Conservation (phyloP, 805 yeast species). For the Priceomyces fermenticarens region DNA sequence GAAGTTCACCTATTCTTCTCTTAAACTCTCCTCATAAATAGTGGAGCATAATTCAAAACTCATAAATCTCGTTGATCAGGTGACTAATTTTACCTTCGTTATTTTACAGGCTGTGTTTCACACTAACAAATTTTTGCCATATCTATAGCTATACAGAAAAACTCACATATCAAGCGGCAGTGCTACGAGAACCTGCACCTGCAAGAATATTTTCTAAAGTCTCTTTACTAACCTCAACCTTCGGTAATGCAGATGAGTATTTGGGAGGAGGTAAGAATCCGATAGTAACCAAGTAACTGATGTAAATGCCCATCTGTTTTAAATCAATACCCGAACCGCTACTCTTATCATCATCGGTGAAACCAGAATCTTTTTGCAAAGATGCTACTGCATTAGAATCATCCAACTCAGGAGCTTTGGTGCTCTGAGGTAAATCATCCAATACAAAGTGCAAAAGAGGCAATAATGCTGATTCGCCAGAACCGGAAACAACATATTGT, state of each 20-base stretch:
- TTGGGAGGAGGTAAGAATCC: slow-evolving; percentile 75
- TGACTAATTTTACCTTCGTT: too few relatives aligned
- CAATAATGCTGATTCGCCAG: slow-evolving; percentile 81
- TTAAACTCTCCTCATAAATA: too few relatives aligned
- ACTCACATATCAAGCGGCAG: slow-evolving; percentile 47
- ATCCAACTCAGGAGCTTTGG: slow-evolving; percentile 94
- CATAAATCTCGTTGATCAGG: too few relatives aligned
- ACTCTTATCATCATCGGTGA: slow-evolving; percentile 67
- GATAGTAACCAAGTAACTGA: slow-evolving; percentile 73
- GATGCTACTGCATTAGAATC: slow-evolving; percentile 78
- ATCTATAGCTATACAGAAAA: not conserved
- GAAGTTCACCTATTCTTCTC: too few relatives aligned
- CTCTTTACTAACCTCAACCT: slow-evolving; percentile 50
- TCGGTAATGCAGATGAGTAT: slow-evolving; percentile 51
- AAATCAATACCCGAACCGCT: slow-evolving; percentile 73
- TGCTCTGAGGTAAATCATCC: slow-evolving; percentile 84
- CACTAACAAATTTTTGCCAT: not conserved
- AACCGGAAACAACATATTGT: slow-evolving; percentile 67
- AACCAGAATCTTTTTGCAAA: slow-evolving; percentile 55
- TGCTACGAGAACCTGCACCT: slow-evolving; percentile 76
- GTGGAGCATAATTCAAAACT: too few relatives aligned
- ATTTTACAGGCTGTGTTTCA: too few relatives aligned
- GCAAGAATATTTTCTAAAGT: slow-evolving; percentile 53
- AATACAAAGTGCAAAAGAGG: slow-evolving; percentile 93
- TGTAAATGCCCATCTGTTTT: slow-evolving; percentile 67